Percentiles rank a stretch among this genome's conserved stretches.
These are phyloP conservation scores for Rhypophila decipiens DNA, from an alignment of 495 filamentous ascomycete genomes.

Conservation along the genomic window DNA sequence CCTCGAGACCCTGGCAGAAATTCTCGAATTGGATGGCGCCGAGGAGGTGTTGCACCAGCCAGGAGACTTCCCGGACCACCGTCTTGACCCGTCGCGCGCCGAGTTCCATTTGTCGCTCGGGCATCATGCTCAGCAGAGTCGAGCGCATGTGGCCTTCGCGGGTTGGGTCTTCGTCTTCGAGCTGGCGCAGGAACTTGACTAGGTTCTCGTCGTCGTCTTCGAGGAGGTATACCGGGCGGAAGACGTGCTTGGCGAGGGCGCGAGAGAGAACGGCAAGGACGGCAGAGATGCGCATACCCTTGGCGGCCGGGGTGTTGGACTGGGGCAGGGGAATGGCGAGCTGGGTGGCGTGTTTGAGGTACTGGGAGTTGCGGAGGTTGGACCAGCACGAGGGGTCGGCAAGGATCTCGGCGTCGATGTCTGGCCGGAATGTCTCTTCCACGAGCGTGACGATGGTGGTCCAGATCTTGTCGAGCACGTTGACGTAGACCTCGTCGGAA, in stretches of 20 bases:
- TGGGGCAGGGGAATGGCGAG: conserved; percentile 28
- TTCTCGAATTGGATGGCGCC: conserved; percentile 27
- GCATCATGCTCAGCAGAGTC: conserved; percentile 23
- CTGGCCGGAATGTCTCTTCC: conserved; percentile 27
- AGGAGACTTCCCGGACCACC: conserved; percentile 30
- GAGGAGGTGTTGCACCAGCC: conserved; percentile 31
- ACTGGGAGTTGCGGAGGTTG: conserved; percentile 30
- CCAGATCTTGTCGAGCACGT: conserved; percentile 33
- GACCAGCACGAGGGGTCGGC: conserved; percentile 30
- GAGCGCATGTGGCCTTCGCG: conserved; percentile 27
- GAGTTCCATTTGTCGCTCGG: conserved; percentile 23
- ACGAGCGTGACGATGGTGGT: conserved; percentile 30
- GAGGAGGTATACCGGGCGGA: conserved; percentile 30
- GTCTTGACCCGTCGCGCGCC: conserved; percentile 27
- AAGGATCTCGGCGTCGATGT: conserved; percentile 27
- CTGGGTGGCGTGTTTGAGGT: conserved; percentile 31
- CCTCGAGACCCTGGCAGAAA: conserved; percentile 26
- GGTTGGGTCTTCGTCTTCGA: conserved; percentile 29
- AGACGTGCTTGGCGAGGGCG: conserved; percentile 27
- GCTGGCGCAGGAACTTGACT: conserved; percentile 23
- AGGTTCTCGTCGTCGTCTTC: conserved; percentile 28
- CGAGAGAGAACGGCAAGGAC: conserved; percentile 31
- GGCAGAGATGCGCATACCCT: conserved; percentile 33
- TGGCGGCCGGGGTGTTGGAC: conserved; percentile 29
- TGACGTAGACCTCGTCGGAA: conserved; percentile 27